Evolutionary conservation across 495 filamentous ascomycete species (phyloP).

Genomic region (Neurospora intermedia): DNA sequence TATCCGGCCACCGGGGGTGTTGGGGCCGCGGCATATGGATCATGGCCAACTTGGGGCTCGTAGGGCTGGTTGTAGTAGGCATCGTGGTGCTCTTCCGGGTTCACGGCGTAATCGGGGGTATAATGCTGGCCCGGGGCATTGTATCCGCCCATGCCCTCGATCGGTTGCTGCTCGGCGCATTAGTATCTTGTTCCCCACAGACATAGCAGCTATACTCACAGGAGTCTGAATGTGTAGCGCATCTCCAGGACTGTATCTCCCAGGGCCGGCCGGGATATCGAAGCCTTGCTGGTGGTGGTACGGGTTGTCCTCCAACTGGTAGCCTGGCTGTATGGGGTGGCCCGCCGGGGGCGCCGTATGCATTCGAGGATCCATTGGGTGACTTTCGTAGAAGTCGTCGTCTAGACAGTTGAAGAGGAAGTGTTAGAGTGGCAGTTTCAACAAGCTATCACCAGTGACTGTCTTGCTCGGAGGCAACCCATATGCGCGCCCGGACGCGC

Average conservation of each 20-base stretch:
- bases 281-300: constrained; percentile 46
- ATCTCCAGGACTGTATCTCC: constrained; percentile 45
- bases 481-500: neutral
- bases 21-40: neutral
- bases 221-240: constrained; percentile 61
- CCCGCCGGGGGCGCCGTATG: constrained; percentile 47
- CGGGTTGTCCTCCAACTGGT: constrained; percentile 61
- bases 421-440: constrained; percentile 14
- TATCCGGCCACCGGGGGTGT: constrained; percentile 42
- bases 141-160: constrained; percentile 64
- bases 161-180: constrained; percentile 51
- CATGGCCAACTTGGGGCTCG: constrained; percentile 40
- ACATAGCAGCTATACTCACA: constrained; percentile 29
- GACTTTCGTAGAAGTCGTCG: constrained; percentile 49
- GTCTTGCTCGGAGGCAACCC: neutral
- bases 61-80: constrained; percentile 78
- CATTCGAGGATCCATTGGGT: constrained; percentile 42
- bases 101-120: constrained; percentile 57
- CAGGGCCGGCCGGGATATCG: constrained; percentile 57
- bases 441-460: neutral
- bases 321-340: constrained; percentile 46
- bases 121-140: constrained; percentile 51
- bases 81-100: constrained; percentile 77
- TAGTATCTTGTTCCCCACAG: neutral
- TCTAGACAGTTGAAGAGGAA: constrained; percentile 29